Conservation (phyloP, 306 rosid genomes). For the Gastrolobium villosum region DNA sequence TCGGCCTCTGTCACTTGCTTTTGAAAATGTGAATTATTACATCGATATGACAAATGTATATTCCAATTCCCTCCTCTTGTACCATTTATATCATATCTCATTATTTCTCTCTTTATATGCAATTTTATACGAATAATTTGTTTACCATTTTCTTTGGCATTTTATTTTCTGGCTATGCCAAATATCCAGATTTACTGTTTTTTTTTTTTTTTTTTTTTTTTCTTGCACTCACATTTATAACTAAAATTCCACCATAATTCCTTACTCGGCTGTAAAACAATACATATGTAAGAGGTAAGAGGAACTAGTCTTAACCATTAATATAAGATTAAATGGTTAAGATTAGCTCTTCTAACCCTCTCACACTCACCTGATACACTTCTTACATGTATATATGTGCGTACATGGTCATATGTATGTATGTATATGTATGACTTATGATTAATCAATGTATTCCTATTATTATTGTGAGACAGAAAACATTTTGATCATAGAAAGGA, state of each 20-base stretch:
- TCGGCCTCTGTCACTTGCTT: constrained; percentile 57
- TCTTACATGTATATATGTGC: no score
- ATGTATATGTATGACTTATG: not conserved
- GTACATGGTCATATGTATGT: no score
- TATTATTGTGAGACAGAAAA: not conserved
- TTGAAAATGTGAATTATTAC: constrained; percentile 57
- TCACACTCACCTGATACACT: no score
- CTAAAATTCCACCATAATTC: constrained; percentile 1
- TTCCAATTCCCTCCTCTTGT: constrained; percentile 36
- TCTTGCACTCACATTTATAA: not conserved
- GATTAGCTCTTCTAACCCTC: not conserved
- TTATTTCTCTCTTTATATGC: not conserved
- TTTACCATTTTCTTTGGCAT: constrained; percentile 21
- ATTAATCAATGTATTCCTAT: not conserved
- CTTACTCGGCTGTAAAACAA: not conserved
- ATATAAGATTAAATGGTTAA: no score
- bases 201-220: not conserved
- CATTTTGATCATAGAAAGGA: constrained; percentile 9
- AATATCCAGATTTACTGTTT: not conserved
- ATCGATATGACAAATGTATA: constrained; percentile 60
- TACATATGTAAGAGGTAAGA: not conserved
- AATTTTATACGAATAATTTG: not conserved
- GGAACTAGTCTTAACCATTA: no score
- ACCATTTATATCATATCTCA: constrained; percentile 4
- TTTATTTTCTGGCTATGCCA: constrained; percentile 1